These are phyloP conservation scores for Sugiyamaella neomexicana DNA, from an alignment of 1,139 yeast species.

Conservation along the genomic window DNA sequence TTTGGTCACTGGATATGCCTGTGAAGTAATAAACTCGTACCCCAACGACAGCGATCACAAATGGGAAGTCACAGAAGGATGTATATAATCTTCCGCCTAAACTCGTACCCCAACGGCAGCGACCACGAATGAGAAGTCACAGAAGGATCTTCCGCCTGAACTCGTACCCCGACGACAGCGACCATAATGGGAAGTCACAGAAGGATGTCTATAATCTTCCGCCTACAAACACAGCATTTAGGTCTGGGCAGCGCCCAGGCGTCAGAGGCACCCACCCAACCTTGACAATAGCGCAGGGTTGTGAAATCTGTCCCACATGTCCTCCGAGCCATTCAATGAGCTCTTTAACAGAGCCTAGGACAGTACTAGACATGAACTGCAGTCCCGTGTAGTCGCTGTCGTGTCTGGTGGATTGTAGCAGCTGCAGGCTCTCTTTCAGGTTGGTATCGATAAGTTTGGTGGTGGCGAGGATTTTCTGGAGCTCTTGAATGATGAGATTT, in stretches of 20 bases:
- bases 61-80: slow-evolving; percentile 68
- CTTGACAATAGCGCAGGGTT: too few species aligned
- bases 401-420: slow-evolving; percentile 11
- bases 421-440: slow-evolving; percentile 19
- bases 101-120: too few species aligned
- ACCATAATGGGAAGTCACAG: too few species aligned
- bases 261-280: too few species aligned
- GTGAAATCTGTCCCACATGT: neutral
- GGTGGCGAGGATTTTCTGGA: slow-evolving; percentile 28
- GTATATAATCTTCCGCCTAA: too few species aligned
- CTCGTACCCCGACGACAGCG: too few species aligned
- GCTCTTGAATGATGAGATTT: slow-evolving; percentile 26
- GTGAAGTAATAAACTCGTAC: slow-evolving; percentile 51
- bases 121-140: too few species aligned
- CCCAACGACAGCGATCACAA: slow-evolving; percentile 32
- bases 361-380: slow-evolving; percentile 8
- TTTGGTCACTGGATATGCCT: slow-evolving; percentile 77
- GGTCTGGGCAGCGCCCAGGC: too few species aligned
- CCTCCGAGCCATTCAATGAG: slow-evolving; percentile 7
- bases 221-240: too few species aligned
- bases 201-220: too few species aligned
- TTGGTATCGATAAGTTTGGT: slow-evolving; percentile 25
- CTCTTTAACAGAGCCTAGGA: slow-evolving; percentile 11
- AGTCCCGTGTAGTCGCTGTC: slow-evolving; percentile 14
- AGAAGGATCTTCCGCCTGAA: too few species aligned